These are phyloP conservation scores for Teunomyces funiuensis DNA, from an alignment of 805 yeast species.

Conservation along the genomic window DNA sequence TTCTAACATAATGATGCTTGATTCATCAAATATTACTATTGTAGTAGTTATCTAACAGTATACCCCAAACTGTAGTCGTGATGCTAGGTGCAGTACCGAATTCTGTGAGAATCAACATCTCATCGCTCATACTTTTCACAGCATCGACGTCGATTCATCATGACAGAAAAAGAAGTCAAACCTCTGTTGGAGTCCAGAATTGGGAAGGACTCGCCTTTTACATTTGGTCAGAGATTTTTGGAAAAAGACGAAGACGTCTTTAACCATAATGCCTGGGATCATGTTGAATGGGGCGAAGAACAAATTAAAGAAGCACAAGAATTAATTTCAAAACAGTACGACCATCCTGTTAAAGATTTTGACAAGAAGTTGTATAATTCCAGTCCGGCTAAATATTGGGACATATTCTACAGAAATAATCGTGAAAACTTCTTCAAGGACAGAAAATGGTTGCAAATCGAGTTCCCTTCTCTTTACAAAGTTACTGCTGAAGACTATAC, in stretches of 20 bases:
- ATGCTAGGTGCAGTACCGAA: too few species aligned
- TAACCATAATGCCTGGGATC: constrained; percentile 95
- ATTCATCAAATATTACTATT: too few species aligned
- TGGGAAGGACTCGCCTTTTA: constrained; percentile 87
- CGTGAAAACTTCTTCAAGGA: constrained; percentile 94
- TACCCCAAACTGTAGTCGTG: too few species aligned
- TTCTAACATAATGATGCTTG: too few species aligned
- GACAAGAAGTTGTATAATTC: constrained; percentile 76
- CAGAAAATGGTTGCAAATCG: constrained; percentile 93
- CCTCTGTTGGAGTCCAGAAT: constrained; percentile 57
- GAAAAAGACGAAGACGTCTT: constrained; percentile 78
- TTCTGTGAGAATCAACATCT: too few species aligned
- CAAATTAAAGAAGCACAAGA: constrained; percentile 74
- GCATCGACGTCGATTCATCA: neutral
- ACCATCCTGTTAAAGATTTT: constrained; percentile 82
- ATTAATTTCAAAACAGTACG: constrained; percentile 71
- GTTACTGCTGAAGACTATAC: constrained; percentile 66
- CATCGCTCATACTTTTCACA: neutral
- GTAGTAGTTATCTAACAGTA: too few species aligned
- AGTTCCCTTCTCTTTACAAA: constrained; percentile 82
- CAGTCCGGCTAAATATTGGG: constrained; percentile 95
- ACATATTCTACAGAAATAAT: constrained; percentile 86
- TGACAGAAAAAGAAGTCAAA: constrained; percentile 1
- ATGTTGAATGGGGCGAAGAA: constrained; percentile 96
- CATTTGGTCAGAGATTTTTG: constrained; percentile 83